phyloP scores from a whole-genome alignment of 129 eudicot species.

The Chrysanthemum seticuspe region DNA sequence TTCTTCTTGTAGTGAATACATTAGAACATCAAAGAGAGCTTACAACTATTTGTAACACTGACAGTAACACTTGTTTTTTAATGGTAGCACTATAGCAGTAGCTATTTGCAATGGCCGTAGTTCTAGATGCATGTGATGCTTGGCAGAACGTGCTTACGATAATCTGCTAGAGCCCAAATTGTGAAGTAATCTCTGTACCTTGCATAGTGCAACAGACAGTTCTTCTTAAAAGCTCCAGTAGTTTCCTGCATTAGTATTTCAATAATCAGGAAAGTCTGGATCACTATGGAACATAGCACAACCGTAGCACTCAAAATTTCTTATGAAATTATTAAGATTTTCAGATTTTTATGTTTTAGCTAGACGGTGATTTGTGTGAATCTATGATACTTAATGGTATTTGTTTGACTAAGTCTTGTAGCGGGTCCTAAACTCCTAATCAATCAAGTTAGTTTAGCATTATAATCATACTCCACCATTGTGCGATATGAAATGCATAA shows the following conservation, averaged over 20 bases:
- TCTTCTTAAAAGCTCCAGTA: conserved; percentile 56
- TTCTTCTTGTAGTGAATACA: too few relatives aligned
- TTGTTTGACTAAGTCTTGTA: too few relatives aligned
- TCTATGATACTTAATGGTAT: background rate
- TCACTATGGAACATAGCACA: background rate
- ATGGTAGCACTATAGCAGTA: background rate
- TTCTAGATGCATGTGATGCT: background rate
- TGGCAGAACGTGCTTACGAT: conserved; percentile 31
- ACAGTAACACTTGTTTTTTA: too few relatives aligned
- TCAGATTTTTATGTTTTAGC: background rate
- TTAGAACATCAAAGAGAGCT: too few relatives aligned
- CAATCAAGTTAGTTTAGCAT: too few relatives aligned
- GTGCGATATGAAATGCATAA: too few relatives aligned
- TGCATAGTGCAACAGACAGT: conserved; percentile 58
- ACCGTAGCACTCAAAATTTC: background rate
- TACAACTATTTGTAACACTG: too few relatives aligned
- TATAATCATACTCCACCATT: too few relatives aligned
- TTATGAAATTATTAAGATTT: too few relatives aligned
- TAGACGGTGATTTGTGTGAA: background rate
- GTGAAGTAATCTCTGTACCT: conserved; percentile 48
- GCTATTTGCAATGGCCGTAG: background rate
- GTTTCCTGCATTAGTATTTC: conserved; percentile 38
- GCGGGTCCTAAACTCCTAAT: too few relatives aligned
- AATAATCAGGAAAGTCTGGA: background rate
- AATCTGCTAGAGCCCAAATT: conserved; percentile 63